Evolutionary conservation across 2,329 filamentous ascomycete species (phyloP).

Genomic region (Pestalotiopsis sp.): DNA sequence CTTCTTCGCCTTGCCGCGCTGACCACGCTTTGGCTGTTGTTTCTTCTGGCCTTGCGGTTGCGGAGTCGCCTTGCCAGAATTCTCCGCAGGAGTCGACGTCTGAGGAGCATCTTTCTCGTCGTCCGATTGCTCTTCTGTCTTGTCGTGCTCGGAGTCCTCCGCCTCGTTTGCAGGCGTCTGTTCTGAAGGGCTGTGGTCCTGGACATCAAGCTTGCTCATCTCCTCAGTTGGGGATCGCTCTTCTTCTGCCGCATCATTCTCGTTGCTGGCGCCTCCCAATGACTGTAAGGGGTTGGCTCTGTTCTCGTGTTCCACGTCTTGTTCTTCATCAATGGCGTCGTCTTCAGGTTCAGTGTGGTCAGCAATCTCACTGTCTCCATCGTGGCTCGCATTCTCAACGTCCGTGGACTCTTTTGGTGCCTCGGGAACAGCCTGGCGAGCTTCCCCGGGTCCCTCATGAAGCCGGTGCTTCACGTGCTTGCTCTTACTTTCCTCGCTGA

Average conservation of each 20-base stretch:
- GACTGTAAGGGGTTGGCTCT: constrained; percentile 40
- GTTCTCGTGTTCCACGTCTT: constrained; percentile 23
- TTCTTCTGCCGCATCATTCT: constrained; percentile 21
- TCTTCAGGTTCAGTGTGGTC: constrained; percentile 33
- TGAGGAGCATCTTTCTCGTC: constrained; percentile 34
- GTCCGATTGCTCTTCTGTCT: constrained; percentile 35
- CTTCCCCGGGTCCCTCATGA: constrained; percentile 27
- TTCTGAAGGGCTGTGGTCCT: constrained; percentile 12
- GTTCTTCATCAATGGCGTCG: constrained; percentile 29
- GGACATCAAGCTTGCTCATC: constrained; percentile 24
- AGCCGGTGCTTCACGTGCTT: constrained; percentile 77
- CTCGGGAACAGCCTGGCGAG: background rate
- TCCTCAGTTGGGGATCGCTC: constrained; percentile 24
- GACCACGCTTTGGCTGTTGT: constrained; percentile 66
- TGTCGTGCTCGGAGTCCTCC: constrained; percentile 20
- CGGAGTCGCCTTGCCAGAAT: constrained; percentile 26
- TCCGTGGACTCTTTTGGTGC: background rate
- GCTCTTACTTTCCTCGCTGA: constrained; percentile 84
- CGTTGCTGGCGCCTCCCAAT: constrained; percentile 27
- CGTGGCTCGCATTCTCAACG: constrained; percentile 10
- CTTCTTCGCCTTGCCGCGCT: constrained; percentile 84
- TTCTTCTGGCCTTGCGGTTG: constrained; percentile 44
- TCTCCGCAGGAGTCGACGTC: constrained; percentile 27
- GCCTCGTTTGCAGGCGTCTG: background rate
- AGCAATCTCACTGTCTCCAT: constrained; percentile 25